These are phyloP conservation scores for Cyclostephanos invisitatus DNA, from an alignment of 108 stramenopile genomes.

Conservation along the genomic window DNA sequence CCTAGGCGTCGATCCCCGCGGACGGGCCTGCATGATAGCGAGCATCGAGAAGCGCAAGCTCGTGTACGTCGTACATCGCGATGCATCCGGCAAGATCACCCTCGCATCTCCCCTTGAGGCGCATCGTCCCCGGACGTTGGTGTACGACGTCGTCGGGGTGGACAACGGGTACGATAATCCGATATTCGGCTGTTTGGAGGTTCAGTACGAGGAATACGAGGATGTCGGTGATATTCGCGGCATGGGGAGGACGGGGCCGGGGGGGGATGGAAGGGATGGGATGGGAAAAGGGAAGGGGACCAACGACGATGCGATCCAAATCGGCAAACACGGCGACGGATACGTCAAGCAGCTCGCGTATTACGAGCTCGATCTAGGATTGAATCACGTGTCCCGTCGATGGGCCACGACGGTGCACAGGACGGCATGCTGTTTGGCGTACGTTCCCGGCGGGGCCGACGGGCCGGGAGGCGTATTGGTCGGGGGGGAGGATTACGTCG, in stretches of 20 bases:
- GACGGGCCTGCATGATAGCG: conserved; percentile 87
- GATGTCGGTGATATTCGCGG: conserved; percentile 33
- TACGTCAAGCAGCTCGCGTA: conserved; percentile 78
- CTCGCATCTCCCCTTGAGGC: conserved; percentile 96
- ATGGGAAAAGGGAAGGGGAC: too few relatives aligned
- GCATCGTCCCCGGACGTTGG: conserved; percentile 85
- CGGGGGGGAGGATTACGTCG: conserved; percentile 93
- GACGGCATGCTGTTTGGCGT: conserved; percentile 86
- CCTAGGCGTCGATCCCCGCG: conserved; percentile 93
- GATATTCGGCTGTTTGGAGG: conserved; percentile 93
- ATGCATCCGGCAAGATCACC: conserved; percentile 71
- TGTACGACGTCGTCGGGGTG: conserved; percentile 84
- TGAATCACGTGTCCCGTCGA: conserved; percentile 96
- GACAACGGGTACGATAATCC: conserved; percentile 99
- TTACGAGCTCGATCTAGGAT: conserved; percentile 98
- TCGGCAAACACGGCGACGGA: conserved; percentile 39
- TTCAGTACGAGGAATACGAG: conserved; percentile 90
- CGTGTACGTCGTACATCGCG: conserved; percentile 94
- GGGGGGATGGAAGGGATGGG: too few relatives aligned
- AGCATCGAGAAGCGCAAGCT: conserved; percentile 96
- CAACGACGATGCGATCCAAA: conserved; percentile 31
- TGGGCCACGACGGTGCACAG: conserved; percentile 75
- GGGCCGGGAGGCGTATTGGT: conserved; percentile 95
- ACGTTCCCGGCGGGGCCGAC: conserved; percentile 91
- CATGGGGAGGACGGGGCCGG: conserved; percentile 15